These are phyloP conservation scores for Neurospora sp. DNA, from an alignment of 495 filamentous ascomycete species.

Conservation along the genomic window DNA sequence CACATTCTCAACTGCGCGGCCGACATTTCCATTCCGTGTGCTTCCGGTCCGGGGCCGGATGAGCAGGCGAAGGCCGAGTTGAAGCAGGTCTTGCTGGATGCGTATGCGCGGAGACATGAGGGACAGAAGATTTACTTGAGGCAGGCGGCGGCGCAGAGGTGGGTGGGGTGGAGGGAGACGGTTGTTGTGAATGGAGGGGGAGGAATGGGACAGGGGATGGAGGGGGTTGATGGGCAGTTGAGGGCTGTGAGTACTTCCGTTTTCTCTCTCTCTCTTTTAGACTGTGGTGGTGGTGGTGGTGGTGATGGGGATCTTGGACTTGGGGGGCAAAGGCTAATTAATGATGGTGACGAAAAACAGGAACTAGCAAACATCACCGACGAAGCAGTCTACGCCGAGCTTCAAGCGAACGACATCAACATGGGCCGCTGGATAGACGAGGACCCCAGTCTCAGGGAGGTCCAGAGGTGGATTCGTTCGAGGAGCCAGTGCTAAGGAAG, in stretches of 20 bases:
- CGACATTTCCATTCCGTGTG: constrained; percentile 53
- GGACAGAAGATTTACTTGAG: constrained; percentile 78
- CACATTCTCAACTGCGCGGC: constrained; percentile 54
- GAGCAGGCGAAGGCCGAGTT: constrained; percentile 68
- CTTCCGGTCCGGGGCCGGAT: constrained; percentile 41
- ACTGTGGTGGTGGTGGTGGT: not conserved
- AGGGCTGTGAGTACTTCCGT: constrained; percentile 41
- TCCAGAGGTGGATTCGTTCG: constrained; percentile 42
- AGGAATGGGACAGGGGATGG: constrained; percentile 46
- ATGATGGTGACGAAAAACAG: constrained; percentile 23
- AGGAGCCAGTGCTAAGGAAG: constrained; percentile 13
- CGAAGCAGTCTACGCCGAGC: constrained; percentile 52
- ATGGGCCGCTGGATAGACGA: constrained; percentile 68
- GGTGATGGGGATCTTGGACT: too few relatives aligned
- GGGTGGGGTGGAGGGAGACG: constrained; percentile 62
- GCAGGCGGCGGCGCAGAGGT: constrained; percentile 65
- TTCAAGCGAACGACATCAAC: constrained; percentile 51
- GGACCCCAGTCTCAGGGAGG: constrained; percentile 48
- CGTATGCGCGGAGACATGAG: constrained; percentile 69
- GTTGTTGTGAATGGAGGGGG: constrained; percentile 53
- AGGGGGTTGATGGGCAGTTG: constrained; percentile 36
- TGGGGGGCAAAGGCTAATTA: too few relatives aligned
- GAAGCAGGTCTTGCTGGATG: constrained; percentile 70
- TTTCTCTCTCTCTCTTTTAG: not conserved
- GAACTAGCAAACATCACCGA: constrained; percentile 61